A percentile compares a stretch with the other conserved stretches of the same genome.
Conservation (phyloP, 108 stramenopile genomes). For the Schizochytrium sp. region DNA sequence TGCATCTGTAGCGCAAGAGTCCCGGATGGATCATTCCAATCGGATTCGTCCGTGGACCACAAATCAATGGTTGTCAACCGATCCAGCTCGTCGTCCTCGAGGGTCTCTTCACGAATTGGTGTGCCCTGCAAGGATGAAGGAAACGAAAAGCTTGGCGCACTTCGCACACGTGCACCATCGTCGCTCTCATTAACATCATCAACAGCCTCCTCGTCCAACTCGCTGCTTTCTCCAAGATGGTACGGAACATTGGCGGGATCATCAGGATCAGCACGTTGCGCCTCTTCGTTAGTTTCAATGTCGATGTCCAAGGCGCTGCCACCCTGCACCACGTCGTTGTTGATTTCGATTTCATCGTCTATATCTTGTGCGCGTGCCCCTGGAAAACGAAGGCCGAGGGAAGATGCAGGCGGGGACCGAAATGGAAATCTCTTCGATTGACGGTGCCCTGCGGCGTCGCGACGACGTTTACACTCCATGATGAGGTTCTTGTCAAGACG, state of each 20-base stretch:
- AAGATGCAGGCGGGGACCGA: not conserved
- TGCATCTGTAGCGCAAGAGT: not conserved
- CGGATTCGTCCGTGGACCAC: not conserved
- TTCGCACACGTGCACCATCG: no score
- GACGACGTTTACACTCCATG: not conserved
- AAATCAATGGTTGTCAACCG: not conserved
- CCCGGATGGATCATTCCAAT: not conserved
- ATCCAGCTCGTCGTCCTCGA: not conserved
- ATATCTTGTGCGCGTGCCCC: not conserved
- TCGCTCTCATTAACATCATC: no score
- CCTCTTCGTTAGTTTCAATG: no score
- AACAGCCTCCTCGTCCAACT: no score
- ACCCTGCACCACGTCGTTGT: not conserved
- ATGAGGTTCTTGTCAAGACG: conserved; percentile 14
- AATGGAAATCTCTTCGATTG: not conserved
- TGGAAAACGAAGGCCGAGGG: not conserved
- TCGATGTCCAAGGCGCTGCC: not conserved
- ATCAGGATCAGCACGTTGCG: no score
- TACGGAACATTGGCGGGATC: no score
- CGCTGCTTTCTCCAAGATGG: no score
- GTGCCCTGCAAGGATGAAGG: no score
- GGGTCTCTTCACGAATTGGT: no score
- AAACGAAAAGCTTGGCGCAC: no score
- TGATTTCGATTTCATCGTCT: not conserved
- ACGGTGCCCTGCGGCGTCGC: not conserved